Conservation (phyloP, 225 moss, liverwort and hornwort genomes). For the Bryoerythrophyllum caledonicum region DNA sequence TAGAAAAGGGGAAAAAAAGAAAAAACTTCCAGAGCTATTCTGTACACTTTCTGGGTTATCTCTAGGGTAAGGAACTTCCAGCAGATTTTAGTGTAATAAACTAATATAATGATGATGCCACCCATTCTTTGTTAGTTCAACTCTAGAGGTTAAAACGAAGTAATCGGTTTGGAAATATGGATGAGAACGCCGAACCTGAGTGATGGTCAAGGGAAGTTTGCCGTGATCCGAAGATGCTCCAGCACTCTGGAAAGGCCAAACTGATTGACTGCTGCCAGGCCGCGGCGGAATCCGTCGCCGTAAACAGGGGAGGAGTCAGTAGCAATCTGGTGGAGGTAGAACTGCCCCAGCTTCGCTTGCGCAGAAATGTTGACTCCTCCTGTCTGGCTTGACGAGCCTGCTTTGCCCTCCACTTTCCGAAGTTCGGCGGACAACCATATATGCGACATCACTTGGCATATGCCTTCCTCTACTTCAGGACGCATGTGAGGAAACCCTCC, state of each 20-base stretch:
- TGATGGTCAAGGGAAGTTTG: constrained; percentile 38
- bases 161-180: no score
- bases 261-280: constrained; percentile 27
- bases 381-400: constrained; percentile 39
- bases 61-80: background rate
- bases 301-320: constrained; percentile 59
- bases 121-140: background rate
- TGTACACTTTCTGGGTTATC: constrained; percentile 1
- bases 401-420: constrained; percentile 38
- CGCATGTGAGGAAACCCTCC: constrained; percentile 52
- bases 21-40: background rate
- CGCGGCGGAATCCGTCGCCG: constrained; percentile 57
- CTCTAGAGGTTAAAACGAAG: background rate
- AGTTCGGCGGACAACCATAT: constrained; percentile 69
- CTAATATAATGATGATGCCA: no score
- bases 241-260: constrained; percentile 46
- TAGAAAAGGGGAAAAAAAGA: background rate
- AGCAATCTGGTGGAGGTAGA: constrained; percentile 61
- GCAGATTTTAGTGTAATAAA: constrained; percentile 1
- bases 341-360: constrained; percentile 49
- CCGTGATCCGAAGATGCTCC: constrained; percentile 52
- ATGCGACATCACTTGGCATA: constrained; percentile 84
- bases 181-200: background rate
- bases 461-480: constrained; percentile 72
- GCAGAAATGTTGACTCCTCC: constrained; percentile 28